Base-by-base conservation (phyloP, 1,284 basidiomycete species). In the Testicularia cyperi region DNA sequence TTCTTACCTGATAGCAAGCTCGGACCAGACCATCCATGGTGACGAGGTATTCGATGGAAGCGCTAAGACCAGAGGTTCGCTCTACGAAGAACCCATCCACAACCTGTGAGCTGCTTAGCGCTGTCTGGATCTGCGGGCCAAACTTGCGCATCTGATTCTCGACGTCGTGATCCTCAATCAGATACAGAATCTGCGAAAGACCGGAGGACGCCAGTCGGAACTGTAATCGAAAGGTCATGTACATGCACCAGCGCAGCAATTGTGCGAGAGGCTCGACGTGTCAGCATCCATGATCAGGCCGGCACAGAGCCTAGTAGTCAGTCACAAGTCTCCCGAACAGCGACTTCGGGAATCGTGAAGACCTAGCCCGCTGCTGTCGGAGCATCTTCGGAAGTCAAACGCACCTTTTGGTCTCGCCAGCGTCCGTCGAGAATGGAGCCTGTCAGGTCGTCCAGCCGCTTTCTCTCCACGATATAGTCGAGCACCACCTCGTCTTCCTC, bases 401-500 rank as follows among this genome's bases (percentile, higher is more conserved):
- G 19, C 45, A 69, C 81, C 74, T 83, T 83, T 58, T 84, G 83
- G 44, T 82, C 81, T 42, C 77, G 75, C 66, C 82, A 84, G 15
- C 83, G 70, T 5, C 81, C 80, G 51, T 83, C 83, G 18, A 77
- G 68, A 45, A 84, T 80, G 36, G 81, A 82, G 8, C 49, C 66
- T 23, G 77, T 77, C 32, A 83, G 54, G 72, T 84, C 82, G 45
- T 83, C 82, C 16, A 83, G 69, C 15, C 82, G 58, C 62, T 84
- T 84, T 37, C 82, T 71, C 74, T 84, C 83, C 4, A 82, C 78
- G 9, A 83, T 80, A 42, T 79, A 81, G 55, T 83, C 82, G 27
- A 84, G 70, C 14, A 82, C 81, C 48, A 80, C 80, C 42, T 83
- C 81, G 26, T 71, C 58, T 30, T 53, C 44, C 22, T 68, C 68